Evolutionary conservation across 257 asterid species (phyloP), one percentile per base, ranked within the genome.

Genomic region (Nemophila menziesii): DNA sequence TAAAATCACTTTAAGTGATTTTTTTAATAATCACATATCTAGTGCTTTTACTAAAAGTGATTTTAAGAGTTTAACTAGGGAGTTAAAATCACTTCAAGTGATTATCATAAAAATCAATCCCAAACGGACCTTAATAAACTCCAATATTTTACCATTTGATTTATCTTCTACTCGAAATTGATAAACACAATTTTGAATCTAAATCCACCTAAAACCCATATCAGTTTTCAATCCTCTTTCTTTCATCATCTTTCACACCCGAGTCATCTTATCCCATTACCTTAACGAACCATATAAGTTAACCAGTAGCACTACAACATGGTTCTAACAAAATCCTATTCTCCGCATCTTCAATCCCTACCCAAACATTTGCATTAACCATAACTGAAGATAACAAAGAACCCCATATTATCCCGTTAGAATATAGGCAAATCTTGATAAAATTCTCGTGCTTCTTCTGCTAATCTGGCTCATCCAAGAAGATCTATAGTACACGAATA

Each of bases 121-220:
- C n/a, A n/a, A n/a, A n/a, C n/a, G n/a, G n/a, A n/a, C n/a, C n/a
- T n/a, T 16, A 12, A 20, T 42, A 22, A 63, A 43, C 34, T 57
- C 54, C 1, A 22, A 33, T 11, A 38, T 22, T 33, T 29, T 38
- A 21, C 41, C 33, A 49, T 70, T 66, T 15, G 93, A 74, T 40
- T 56, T 68, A 44, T 86, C 94, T 52, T 82, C 96, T 20, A 73
- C 86, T 10, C 78, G 66, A 55, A 86, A 84, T 57, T 57, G 55
- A 39, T 65, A 73, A 49, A 77, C 75, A 58, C 48, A 70, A 72
- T 68, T 84, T 62, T 70, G 68, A 45, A 74, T 62, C 75, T 80
- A 81, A 39, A 84, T 68, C 93, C 95, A 84, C 57, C 95, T 84
- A 36, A 69, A 80, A 15, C 93, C 93, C 10, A 86, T 83, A 45